Percentiles rank a stretch among this genome's conserved stretches.
phyloP scores from a whole-genome alignment of 2,329 filamentous ascomycete genomes.

The Talaromyces islandicus region DNA sequence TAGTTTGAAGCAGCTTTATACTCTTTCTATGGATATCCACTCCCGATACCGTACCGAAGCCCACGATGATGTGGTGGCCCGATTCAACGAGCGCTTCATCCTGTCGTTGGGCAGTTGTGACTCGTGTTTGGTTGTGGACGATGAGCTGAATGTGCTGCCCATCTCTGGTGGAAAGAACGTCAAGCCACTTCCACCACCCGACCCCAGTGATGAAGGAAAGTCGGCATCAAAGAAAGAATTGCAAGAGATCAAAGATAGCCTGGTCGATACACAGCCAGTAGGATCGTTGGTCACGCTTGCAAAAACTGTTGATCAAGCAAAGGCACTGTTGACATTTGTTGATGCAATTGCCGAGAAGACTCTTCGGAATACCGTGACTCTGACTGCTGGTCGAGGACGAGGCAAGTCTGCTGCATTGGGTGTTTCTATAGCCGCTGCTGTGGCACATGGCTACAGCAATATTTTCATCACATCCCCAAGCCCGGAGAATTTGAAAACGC shows the following conservation, averaged over 20 bases:
- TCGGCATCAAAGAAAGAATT: constrained; percentile 68
- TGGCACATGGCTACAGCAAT: constrained; percentile 96
- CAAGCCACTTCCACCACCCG: constrained; percentile 69
- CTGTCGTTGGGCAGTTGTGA: constrained; percentile 92
- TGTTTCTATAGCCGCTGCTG: constrained; percentile 85
- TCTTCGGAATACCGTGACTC: constrained; percentile 80
- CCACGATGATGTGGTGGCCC: constrained; percentile 85
- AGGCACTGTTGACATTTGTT: constrained; percentile 92
- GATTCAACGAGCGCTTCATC: constrained; percentile 97
- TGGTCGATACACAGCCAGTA: constrained; percentile 79
- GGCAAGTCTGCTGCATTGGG: constrained; percentile 96
- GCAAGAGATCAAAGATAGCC: constrained; percentile 76
- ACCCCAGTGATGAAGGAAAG: constrained; percentile 66
- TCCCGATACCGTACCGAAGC: constrained; percentile 94
- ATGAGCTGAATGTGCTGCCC: constrained; percentile 93
- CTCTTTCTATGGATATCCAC: constrained; percentile 95
- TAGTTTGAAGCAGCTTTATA: constrained; percentile 95
- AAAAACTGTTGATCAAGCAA: constrained; percentile 90
- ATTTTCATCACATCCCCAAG: constrained; percentile 98
- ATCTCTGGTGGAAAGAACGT: constrained; percentile 94
- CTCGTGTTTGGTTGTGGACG: constrained; percentile 90
- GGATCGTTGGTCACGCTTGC: constrained; percentile 79
- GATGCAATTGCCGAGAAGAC: constrained; percentile 97
- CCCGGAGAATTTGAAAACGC: constrained; percentile 95
- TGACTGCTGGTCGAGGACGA: constrained; percentile 89